phyloP scores from a whole-genome alignment of 306 rosid species.

The Cucurbita moschata region DNA sequence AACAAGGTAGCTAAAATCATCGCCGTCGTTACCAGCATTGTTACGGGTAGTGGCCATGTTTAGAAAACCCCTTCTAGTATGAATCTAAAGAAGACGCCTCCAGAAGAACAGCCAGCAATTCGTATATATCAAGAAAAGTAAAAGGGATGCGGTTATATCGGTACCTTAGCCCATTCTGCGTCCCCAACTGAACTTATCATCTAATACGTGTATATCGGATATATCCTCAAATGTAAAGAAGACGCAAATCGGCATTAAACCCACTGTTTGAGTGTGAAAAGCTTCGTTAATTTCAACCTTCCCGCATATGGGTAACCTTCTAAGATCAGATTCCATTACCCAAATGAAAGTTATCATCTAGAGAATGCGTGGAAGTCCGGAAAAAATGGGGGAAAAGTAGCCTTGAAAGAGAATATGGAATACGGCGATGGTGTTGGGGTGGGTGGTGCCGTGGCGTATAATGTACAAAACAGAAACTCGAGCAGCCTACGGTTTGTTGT shows the following conservation, averaged over 20 bases:
- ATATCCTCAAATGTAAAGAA: neutral
- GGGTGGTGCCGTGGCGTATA: neutral
- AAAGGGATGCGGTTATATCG: neutral
- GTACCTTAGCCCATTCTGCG: neutral
- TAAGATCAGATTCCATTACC: neutral
- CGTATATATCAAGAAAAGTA: neutral
- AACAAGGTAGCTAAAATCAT: slow-evolving; percentile 26
- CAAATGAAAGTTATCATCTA: neutral
- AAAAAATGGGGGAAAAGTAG: neutral
- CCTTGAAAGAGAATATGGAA: neutral
- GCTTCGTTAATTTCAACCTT: neutral
- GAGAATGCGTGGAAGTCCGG: neutral
- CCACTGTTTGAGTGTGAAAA: neutral
- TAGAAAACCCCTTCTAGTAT: neutral
- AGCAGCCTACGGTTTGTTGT: too few relatives aligned
- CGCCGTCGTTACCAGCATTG: neutral
- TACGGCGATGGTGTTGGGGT: neutral
- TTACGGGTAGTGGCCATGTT: neutral
- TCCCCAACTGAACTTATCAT: neutral
- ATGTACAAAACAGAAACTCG: neutral
- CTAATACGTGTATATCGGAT: neutral
- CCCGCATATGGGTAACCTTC: neutral
- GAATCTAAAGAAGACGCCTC: neutral
- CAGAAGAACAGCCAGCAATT: neutral
- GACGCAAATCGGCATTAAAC: neutral